Evolutionary conservation across 805 yeast genomes (phyloP), one percentile per base, ranked within the genome.

Genomic region (Schizosaccharomyces octosporus): DNA sequence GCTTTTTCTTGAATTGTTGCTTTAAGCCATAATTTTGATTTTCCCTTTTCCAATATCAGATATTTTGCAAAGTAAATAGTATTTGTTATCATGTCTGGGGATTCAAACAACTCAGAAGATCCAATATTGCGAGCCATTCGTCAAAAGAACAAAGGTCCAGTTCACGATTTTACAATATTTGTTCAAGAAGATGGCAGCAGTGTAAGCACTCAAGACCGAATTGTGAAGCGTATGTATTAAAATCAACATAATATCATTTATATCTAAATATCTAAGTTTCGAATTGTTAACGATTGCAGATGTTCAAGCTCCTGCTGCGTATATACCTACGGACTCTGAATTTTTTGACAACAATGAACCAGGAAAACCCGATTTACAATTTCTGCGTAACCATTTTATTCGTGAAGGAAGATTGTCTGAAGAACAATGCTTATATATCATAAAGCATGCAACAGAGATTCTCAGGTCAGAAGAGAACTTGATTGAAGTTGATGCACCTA

Each of bases 401-500:
- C 74, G 77, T 51, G 97, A 93, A 71, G 97, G 98, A 1, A 77
- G 95, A 62, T 73, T 90, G 51, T 75, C 78, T 15, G 83, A 81
- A 62, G 74, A 75, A 11, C 97, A 90, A 69, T 87, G 86, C 0
- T 66, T 82, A 55, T 75, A 74, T 57, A 89, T 90, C 61, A 69
- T 90, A 54, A 69, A 73, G 21, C 75, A 74, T 71, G 94, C 94
- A 7, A 81, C 88, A 0, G 75, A 74, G 27, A 70, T 82, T 6
- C 75, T 93, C 62, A 69, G 77, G 15, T 69, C 72, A 48, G 97
- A 90, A 68, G 94, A 95, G 5, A 90, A 85, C 67, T 69, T 90
- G 66, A 73, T 90, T 61, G 77, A 77, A 21, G 84, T 93, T 1
- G 89, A 88, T 2, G 94, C 96, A 0, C 98, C 97, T 0, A 86